Evolutionary conservation across 2,329 filamentous ascomycete species (phyloP).

Genomic region (Diaporthe sp.): DNA sequence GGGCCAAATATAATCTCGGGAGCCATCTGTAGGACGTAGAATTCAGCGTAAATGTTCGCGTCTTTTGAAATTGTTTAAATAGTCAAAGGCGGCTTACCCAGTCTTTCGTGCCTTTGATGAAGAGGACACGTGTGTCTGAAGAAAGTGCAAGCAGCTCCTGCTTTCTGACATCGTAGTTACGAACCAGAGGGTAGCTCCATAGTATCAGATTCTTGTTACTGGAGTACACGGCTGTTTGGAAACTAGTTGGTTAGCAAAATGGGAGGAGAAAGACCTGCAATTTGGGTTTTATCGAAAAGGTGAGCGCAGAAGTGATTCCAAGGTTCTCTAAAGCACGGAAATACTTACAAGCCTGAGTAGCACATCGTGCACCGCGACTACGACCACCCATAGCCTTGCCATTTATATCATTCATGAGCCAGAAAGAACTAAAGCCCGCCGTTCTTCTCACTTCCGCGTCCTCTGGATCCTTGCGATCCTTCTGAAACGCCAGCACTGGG

Average conservation of each 20-base stretch:
- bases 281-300: not conserved
- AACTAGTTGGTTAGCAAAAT: too few species aligned
- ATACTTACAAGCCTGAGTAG: not conserved
- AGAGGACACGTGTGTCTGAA: not conserved
- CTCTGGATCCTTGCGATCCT: not conserved
- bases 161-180: not conserved
- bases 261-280: not conserved
- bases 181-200: conserved; percentile 1
- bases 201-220: not conserved
- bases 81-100: not conserved
- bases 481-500: not conserved
- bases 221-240: not conserved
- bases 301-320: not conserved
- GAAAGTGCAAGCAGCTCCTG: not conserved
- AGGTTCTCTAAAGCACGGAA: not conserved
- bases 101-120: not conserved
- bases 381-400: conserved; percentile 13
- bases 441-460: not conserved
- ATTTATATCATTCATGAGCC: not conserved
- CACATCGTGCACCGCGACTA: not conserved
- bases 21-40: not conserved
- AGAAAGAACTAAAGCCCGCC: not conserved
- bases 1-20: not conserved
- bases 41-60: not conserved
- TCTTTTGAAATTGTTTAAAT: not conserved